Base-by-base conservation (phyloP, 2,329 filamentous ascomycete genomes). In the Chaetomium olivaceum region DNA sequence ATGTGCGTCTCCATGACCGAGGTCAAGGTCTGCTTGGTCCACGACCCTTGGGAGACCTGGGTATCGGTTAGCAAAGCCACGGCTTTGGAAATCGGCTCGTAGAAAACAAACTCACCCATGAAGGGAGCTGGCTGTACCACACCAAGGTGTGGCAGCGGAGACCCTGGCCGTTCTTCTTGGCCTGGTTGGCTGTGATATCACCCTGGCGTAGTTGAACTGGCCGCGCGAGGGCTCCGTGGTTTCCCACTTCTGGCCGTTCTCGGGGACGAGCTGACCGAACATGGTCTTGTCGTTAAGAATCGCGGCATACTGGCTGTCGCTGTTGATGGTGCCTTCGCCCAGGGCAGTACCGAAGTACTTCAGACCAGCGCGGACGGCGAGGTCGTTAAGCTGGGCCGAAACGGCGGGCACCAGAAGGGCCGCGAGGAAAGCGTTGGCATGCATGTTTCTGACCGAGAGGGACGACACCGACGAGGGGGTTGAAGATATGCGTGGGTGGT, bases 261-360 rank as follows among this genome's bases (percentile, higher is more conserved):
- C 85, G 0, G 87, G 86, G 0, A 87, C 89, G 29, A 89, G 80
- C 74, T 87, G 83, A 36, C 88, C 88, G 71, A 90, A 90, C 72
- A 89, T 86, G 56, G 78, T 77, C 8, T 73, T 77, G 74, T 88
- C 78, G 68, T 80, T 81, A 51, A 88, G 77, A 67, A 89, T 84
- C 23, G 77, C 74, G 21, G 81, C 76, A 74, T 90, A 91, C 31
- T 80, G 71, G 14, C 76, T 73, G 75, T 90, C 72, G 57, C 58
- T 85, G 54, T 77, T 79, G 43, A 85, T 74, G 68, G 85, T 82
- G 2, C 75, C 73, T 65, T 89, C 88, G 73, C 90, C 85, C 51
- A 87, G 85, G 1, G 88, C 87, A 1, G 86, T 85, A 62, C 88
- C 88, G 62, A 89, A 90, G 77, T 89, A 90, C 68, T 81, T 73